Base-by-base conservation (phyloP, 2,329 filamentous ascomycete genomes). In the Akanthomyces dipterigenus region DNA sequence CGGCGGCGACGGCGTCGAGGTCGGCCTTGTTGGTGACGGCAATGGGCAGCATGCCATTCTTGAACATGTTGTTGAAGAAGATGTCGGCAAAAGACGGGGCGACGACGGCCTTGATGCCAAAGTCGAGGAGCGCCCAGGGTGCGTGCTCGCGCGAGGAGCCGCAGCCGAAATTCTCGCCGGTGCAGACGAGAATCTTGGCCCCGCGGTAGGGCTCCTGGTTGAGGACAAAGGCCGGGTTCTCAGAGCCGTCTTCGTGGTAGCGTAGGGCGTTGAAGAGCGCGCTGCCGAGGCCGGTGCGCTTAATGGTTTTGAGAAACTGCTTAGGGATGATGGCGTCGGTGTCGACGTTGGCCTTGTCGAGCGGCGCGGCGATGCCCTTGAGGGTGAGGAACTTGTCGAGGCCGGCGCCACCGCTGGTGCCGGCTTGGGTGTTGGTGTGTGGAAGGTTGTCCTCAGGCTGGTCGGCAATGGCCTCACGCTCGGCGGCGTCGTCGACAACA, bases 61-160 rank as follows among this genome's bases (percentile, higher is more conserved):
- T 98, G 85, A 97, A 98, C n/a, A 90, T 95, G 82, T 99, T 99
- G 85, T 96, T 97, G 85, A 93, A 96, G 86, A 97, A 97, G 75
- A 99, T 99, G 63, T 77, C 75, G 63, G 75, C 79, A 64, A 83
- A 86, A 1, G 89, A 93, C 1, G 91, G 91, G 1, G 93, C 95
- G 68, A 98, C 96, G 70, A 98, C 83, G 73, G 89, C 93, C 72
- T 89, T 91, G 78, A 99, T 96, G 67, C 95, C 95, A 69, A 98
- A 98, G 77, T 98, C 95, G 62, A 96, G 87, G 26, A 98, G 84
- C 6, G 95, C 93, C 95, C 95, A 98, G 1, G 95, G 95, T 2
- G 95, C 95, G 78, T 98, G 95, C 77, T 98, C 95, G 72, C 95
- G 88, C 34, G 89, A 93, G 69, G 85, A 90, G 67, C 95, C 95